Base-by-base conservation (phyloP, 768 basidiomycete genomes). In the Zangia roseola region DNA sequence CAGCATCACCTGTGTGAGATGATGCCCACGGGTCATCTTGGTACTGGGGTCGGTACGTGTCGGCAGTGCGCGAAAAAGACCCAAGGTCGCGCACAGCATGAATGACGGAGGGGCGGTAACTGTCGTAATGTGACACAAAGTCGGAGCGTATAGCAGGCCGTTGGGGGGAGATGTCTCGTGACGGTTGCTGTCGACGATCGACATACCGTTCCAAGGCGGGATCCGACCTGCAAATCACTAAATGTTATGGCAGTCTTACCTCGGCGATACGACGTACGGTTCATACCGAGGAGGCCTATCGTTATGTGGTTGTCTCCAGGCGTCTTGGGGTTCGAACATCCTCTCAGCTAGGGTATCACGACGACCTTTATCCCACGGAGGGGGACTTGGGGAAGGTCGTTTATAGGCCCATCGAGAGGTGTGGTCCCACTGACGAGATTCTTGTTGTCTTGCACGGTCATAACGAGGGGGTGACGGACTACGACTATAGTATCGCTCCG, bases 261-360 rank as follows among this genome's bases (percentile, higher is more conserved):
- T 61, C 42, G 49, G 45, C 31, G 37, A 54, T 50, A 42, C 35
- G 52, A 72, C 71, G 61, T 69, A 75, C 76, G 55, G 60, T 55
- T 75, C 79, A 39, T 64, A 60, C 54, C 74, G 70, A 30, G 43
- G 25, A 25, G 71, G 60, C 56, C 74, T 73, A 57, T 82, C 79
- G 41, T 58, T 58, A 56, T 81, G 80, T 9, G 69, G 66, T 54
- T 84, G 79, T 61, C 83, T 86, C 87, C 88, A 88, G 26, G 72
- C 68, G 17, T 85, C 82, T 28, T 84, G 85, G 26, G 87, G 85
- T 61, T 89, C 88, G 59, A 88, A 82, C 73, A 82, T 79, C 54
- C 84, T 74, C 50, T 77, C 70, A 12, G 74, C 70, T 40, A 72
- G 65, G 49, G 62, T 65, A 49, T 75, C 74, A 43, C 71, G 69